A percentile compares a stretch with the other conserved stretches of the same genome.
Conservation (phyloP, 306 rosid species). For the Albizia julibrissin region DNA sequence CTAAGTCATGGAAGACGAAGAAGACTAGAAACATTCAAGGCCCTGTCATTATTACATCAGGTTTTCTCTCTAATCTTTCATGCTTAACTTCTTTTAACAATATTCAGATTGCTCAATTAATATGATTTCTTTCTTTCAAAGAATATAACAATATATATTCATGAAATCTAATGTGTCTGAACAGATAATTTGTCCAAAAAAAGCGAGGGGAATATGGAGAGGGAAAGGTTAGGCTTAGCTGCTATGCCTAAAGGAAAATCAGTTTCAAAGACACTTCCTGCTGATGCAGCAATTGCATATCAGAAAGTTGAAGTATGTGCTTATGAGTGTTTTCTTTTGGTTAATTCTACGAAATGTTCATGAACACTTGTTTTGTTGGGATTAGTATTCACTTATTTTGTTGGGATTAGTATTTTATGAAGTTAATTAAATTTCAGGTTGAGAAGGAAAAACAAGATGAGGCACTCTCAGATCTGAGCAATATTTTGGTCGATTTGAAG, state of each 20-base stretch:
- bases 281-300: neutral
- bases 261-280: neutral
- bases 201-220: neutral
- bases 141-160: neutral
- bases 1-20: neutral
- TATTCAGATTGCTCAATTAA: neutral
- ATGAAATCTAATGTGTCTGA: neutral
- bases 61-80: neutral
- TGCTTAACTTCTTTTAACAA: neutral
- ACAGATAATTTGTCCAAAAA: neutral
- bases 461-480: constrained; percentile 2
- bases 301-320: neutral
- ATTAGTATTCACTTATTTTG: neutral
- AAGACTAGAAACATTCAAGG: neutral
- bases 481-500: neutral
- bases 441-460: constrained; percentile 1
- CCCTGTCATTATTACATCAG: neutral
- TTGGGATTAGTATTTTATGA: neutral
- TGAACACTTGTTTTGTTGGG: neutral
- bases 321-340: neutral
- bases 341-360: neutral
- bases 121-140: neutral
- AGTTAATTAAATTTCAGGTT: neutral
- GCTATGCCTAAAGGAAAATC: neutral
- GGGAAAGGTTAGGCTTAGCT: neutral